These are phyloP conservation scores for Mucor velutinosus DNA, from an alignment of 371 early-diverging fungal genomes.

Conservation along the genomic window DNA sequence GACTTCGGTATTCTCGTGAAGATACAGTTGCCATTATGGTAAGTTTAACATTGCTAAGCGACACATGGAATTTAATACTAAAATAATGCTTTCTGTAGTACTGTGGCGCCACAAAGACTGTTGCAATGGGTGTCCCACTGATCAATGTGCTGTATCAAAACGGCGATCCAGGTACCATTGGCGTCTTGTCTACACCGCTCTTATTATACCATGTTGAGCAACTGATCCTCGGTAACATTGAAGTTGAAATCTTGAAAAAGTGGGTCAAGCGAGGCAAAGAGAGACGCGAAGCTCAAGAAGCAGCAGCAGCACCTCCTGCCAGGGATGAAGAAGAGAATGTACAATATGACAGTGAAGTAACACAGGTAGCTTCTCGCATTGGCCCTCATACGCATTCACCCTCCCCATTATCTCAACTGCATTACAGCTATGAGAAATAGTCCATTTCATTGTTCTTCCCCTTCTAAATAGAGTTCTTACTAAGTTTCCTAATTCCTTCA, in stretches of 20 bases:
- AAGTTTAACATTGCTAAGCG: conserved; percentile 10
- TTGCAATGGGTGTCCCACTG: conserved; percentile 78
- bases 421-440: conserved; percentile 15
- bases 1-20: conserved; percentile 47
- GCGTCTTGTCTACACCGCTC: conserved; percentile 70
- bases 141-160: conserved; percentile 70
- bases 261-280: conserved; percentile 25
- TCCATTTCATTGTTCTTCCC: neutral
- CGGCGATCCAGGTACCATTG: conserved; percentile 54
- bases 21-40: conserved; percentile 67
- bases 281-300: conserved; percentile 2
- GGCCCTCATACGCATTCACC: conserved; percentile 15
- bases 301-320: neutral
- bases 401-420: conserved; percentile 21
- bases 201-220: conserved; percentile 78
- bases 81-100: conserved; percentile 26
- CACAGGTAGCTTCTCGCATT: conserved; percentile 16
- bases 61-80: neutral
- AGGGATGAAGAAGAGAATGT: conserved; percentile 24
- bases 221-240: conserved; percentile 54
- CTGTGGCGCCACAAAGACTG: conserved; percentile 80
- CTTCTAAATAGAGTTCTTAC: neutral
- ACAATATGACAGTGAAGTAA: conserved; percentile 16
- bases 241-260: conserved; percentile 29
- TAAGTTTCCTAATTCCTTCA: neutral